Base-by-base conservation (phyloP, 2,329 filamentous ascomycete genomes). In the Stachybotrys chlorohalonatus region DNA sequence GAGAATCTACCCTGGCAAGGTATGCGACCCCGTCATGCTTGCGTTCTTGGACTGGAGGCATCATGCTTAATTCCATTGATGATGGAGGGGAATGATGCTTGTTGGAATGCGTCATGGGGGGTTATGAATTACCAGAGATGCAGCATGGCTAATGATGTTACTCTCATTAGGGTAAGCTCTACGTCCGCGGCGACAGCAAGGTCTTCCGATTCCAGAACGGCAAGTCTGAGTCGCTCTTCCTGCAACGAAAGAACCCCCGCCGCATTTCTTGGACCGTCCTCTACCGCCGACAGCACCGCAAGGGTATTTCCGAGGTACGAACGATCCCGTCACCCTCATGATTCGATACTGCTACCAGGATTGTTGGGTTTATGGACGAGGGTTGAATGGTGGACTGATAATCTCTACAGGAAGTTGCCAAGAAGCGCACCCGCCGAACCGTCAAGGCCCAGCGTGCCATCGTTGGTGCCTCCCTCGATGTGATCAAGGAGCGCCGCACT, bases 191-290 rank as follows among this genome's bases (percentile, higher is more conserved):
- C 75, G 94, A 99, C 85, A 95, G 89, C 91, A 99, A 97, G 85
- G 86, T 97, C 84, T 99, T 99, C 89, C 92, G 94, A 75, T 99
- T 99, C 89, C 91, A 96, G 81, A 96, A 95, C 81, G 91, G 94
- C 83, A 99, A 99, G 84, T 93, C 90, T 80, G 94, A 99, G 83
- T 96, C 91, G 67, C 90, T 99, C 67, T 99, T 99, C 87, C 90
- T 97, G 69, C 94, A 99, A 86, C 93, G 94, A 85, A 99, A 99
- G 90, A 99, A 99, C 87, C 94, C 94, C 76, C 93, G 94, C 79
- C 91, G 93, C 76, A 97, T 99, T 78, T 87, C 93, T 68, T 99
- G 94, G 94, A 99, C 94, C 66, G 87, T 92, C 70, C 89, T 99
- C 64, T 99, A 90, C 90, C 87, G 94, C 78, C 89, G 93, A 80